Evolutionary conservation across 2,329 filamentous ascomycete genomes (phyloP).

Genomic region (Metarhizium rileyi): DNA sequence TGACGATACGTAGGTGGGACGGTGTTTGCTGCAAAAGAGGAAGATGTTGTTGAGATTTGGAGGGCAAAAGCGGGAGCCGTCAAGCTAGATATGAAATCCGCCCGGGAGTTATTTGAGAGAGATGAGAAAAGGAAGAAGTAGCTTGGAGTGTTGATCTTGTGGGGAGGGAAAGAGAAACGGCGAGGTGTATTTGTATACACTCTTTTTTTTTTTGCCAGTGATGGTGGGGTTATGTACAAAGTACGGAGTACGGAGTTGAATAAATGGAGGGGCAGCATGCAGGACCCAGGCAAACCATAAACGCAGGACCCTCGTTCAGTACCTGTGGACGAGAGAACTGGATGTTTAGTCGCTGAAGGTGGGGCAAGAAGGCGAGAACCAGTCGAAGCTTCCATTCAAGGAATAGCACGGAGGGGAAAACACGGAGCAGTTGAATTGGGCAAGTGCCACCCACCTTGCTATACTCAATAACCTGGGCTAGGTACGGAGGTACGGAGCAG

Average conservation of each 20-base stretch:
- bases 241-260: too few relatives aligned
- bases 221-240: conserved; percentile 2
- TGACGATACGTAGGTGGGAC: conserved; percentile 3
- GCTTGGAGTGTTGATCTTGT: not conserved
- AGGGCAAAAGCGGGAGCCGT: not conserved
- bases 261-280: conserved; percentile 3
- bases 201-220: not conserved
- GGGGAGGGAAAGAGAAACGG: not conserved
- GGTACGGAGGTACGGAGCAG: too few relatives aligned
- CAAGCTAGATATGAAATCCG: too few relatives aligned
- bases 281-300: not conserved
- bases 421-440: conserved; percentile 2
- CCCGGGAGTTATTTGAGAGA: not conserved
- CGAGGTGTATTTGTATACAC: not conserved
- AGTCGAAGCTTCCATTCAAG: not conserved
- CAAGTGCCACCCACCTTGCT: not conserved
- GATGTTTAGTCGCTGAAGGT: not conserved
- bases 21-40: not conserved
- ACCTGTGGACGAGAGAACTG: not conserved
- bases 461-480: not conserved
- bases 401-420: not conserved
- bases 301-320: not conserved
- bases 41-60: not conserved
- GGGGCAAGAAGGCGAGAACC: not conserved
- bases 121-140: not conserved